Evolutionary conservation across 306 rosid species (phyloP), one percentile per base, ranked within the genome.

Genomic region (Hippophae gyantsensis): DNA sequence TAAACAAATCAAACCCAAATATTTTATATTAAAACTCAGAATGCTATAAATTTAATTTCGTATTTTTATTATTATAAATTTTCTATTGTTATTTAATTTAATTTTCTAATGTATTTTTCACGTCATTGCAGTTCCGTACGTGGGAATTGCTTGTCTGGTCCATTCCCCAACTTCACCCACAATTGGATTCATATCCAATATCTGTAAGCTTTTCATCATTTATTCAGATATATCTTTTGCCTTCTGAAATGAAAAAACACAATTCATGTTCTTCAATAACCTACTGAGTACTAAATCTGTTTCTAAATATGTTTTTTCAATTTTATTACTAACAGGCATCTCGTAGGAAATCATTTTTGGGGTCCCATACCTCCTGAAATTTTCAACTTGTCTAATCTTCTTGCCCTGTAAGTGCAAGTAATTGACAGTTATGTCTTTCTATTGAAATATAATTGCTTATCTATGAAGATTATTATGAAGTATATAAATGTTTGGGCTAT

Each of bases 71-170:
- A 18, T 18, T 18, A 18, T 18, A 18, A 18, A 18, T 18, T 18
- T 18, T 18, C 0, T 18, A 18, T 0, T 18, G 18, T 18, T 18
- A 18, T 18, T 18, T 18, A 18, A 18, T 18, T 18, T 18, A 18
- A 18, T 18, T 18, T 18, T 18, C 18, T 18, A 18, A 18, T 18
- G 0, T 18, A 0, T 18, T 18, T 18, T 18, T 18, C 18, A 18
- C 18, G 38, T 27, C 38, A 2, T 27, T 52, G 56, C 56, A 52
- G 56, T 52, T 52, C 56, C 7, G 23, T 18, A 52, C 8, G 40
- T 52, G 56, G 56, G 56, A 52, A 52, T 18, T 2, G 9, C 9
- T 52, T 52, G 56, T n/a, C 40, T 9, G 56, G 56, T 52, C 56
- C 56, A 3, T 52, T 52, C 56, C 56, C 56, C 13, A 13, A 52